A percentile compares a stretch with the other conserved stretches of the same genome.
Conservation (phyloP, 2,329 filamentous ascomycete genomes). For the Botrytis paeoniae region DNA sequence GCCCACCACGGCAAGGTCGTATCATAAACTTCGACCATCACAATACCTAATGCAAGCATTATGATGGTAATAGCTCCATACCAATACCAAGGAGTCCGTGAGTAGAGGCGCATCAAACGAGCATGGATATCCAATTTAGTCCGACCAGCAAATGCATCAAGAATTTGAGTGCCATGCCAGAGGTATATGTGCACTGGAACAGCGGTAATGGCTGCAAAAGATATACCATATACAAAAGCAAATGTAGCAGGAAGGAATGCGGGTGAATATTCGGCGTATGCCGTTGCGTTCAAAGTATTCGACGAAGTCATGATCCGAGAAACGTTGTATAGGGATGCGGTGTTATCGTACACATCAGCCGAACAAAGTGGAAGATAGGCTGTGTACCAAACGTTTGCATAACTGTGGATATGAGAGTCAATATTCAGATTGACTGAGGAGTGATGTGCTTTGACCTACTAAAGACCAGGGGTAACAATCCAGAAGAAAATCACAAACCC, state of each 20-base stretch:
- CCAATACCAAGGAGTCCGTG: conserved; percentile 55
- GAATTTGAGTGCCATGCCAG: conserved; percentile 64
- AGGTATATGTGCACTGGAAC: conserved; percentile 66
- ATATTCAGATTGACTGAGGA: too few species aligned
- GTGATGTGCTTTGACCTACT: conserved; percentile 37
- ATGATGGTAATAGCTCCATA: conserved; percentile 41
- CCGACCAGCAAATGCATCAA: conserved; percentile 39
- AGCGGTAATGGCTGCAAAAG: conserved; percentile 67
- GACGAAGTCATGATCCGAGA: conserved; percentile 58
- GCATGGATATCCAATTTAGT: conserved; percentile 50
- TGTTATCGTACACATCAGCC: conserved; percentile 69
- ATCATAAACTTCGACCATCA: conserved; percentile 37
- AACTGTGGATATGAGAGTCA: conserved; percentile 38
- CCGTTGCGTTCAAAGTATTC: conserved; percentile 59
- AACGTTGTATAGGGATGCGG: conserved; percentile 64
- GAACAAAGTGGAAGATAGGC: conserved; percentile 67
- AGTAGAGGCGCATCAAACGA: conserved; percentile 54
- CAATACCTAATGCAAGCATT: conserved; percentile 36
- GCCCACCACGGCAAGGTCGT: conserved; percentile 54
- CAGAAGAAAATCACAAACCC: conserved; percentile 65
- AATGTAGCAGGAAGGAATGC: conserved; percentile 72
- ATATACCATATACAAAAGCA: conserved; percentile 65
- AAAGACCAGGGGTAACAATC: conserved; percentile 54
- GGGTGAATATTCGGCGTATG: conserved; percentile 68
- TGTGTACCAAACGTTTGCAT: conserved; percentile 61